phyloP scores from a whole-genome alignment of 352 stramenopile genomes.

The Phytophthora ohioensis region DNA sequence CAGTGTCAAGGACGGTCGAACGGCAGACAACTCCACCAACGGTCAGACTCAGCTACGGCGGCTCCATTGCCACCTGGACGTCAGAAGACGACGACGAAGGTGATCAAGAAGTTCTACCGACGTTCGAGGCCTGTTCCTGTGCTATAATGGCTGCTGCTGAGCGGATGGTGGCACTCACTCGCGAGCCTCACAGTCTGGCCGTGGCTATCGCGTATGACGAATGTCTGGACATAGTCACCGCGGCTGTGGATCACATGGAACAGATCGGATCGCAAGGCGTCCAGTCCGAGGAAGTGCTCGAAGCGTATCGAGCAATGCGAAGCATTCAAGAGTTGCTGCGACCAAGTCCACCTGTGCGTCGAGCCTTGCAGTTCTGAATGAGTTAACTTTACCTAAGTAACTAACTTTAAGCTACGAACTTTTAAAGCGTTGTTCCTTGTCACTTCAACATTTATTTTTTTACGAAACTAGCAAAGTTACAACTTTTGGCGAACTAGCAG shows the following conservation, averaged over 20 bases:
- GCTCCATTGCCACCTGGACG: constrained; percentile 13
- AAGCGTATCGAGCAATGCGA: constrained; percentile 35
- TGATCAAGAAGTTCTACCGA: constrained; percentile 2
- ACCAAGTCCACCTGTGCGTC: constrained; percentile 37
- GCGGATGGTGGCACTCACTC: constrained; percentile 31
- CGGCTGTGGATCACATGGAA: constrained; percentile 39
- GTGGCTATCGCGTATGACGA: constrained; percentile 47
- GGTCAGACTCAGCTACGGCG: constrained; percentile 3
- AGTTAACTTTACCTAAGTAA: too few relatives aligned
- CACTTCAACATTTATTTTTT: too few relatives aligned
- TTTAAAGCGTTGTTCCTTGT: too few relatives aligned
- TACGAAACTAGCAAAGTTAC: too few relatives aligned
- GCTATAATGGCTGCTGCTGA: constrained; percentile 37
- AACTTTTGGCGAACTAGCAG: too few relatives aligned
- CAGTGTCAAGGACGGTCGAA: constrained; percentile 5
- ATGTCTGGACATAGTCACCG: constrained; percentile 46
- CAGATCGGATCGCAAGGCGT: constrained; percentile 13
- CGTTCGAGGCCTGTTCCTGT: constrained; percentile 32
- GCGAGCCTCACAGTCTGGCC: constrained; percentile 27
- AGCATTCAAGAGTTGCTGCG: constrained; percentile 35
- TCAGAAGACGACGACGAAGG: constrained; percentile 10
- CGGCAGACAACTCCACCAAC: constrained; percentile 23
- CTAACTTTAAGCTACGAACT: too few relatives aligned
- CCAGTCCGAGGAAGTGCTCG: constrained; percentile 17
- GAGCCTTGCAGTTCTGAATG: constrained; percentile 38